Evolutionary conservation across 768 basidiomycete genomes (phyloP), one percentile per base, ranked within the genome.

Genomic region (Lentinula detonsa): DNA sequence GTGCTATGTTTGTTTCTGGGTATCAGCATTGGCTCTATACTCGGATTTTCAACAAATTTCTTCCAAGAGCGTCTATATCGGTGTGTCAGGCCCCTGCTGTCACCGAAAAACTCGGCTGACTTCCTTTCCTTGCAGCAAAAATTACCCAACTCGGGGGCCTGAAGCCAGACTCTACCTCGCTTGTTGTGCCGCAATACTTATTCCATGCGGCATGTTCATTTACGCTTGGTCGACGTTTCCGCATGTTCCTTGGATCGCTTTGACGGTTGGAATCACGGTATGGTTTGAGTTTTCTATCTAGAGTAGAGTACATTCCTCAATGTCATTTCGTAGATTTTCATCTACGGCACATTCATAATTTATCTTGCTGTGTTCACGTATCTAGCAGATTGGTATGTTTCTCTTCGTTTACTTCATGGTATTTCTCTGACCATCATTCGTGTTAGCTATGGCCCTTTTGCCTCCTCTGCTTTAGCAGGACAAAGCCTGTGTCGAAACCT

Each of bases 171-270:
- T 90, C 23, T 86, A 81, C 62, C 70, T 75, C 21, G 78, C 85
- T 10, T 86, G 86, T 64, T 68, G 78, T 37, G 85, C 83, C 0
- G 81, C 78, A 0, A 46, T 87, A 45, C 65, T 84, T 11, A 74
- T 86, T 50, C 86, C 87, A 0, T 63, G 70, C 0, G 82, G 81
- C n/a, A 85, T 88, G 80, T 81, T 90, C 71, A 83, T 90, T 33
- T 92, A 85, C 64, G 88, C 85, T 0, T 90, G 87, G 84, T 84
- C 85, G 3, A 81, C 84, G 11, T 82, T 76, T 62, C 60, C 78
- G 0, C 65, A 64, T 13, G 75, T 90, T 2, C 80, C 78, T 59
- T 91, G 90, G 89, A 81, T 87, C 42, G 83, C 73, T 0, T 76
- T 81, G 23, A 76, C 76, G 21, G 78, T 88, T 33, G 88, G 82